Evolutionary conservation across 345 rosid species (phyloP), one percentile per base, ranked within the genome.

Genomic region (Sisymbrium altissimum): DNA sequence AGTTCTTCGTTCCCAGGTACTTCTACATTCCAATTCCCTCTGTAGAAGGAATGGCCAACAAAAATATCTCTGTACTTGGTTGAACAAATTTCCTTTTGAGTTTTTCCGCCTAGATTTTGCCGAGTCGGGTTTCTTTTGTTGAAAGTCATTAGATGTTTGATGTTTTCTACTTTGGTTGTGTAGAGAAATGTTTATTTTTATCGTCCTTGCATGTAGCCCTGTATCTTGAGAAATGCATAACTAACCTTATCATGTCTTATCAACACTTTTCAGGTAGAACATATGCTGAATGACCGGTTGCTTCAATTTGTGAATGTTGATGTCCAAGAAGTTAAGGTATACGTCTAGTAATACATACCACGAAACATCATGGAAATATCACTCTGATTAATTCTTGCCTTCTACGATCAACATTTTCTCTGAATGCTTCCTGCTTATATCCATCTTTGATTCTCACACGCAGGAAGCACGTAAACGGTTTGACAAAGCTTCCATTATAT

Each of bases 391-490:
- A 7, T n/a, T 58, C 10, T 29, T 43, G 18, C 63, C 19, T 43
- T 27, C n/a, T 12, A 3, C 15, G 7, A 18, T 64, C 41, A 46
- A 1, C 13, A 39, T 36, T 46, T 64, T 65, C 52, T 46, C 38
- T 54, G 18, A 12, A 27, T 64, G 23, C 39, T 71, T 25, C 7
- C 0, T 10, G 36, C 10, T 44, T 36, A 27, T 56, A 40, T 38
- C 30, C 27, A 21, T 17, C 41, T 71, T 65, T 49, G 3, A 15
- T 78, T 41, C 56, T 32, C 33, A 59, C 61, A 56, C 13, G 43
- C 80, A 87, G 96, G 96, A 89, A 75, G 88, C 92, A 13, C 84
- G 96, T 15, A 87, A 89, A 75, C 83, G 86, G 73, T 89, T 89
- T 80, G 96, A 89, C 78, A 87, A 89, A 77, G 92, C 92, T 66